Evolutionary conservation across 2,329 filamentous ascomycete genomes (phyloP).

Genomic region (Akanthomyces muscarius): DNA sequence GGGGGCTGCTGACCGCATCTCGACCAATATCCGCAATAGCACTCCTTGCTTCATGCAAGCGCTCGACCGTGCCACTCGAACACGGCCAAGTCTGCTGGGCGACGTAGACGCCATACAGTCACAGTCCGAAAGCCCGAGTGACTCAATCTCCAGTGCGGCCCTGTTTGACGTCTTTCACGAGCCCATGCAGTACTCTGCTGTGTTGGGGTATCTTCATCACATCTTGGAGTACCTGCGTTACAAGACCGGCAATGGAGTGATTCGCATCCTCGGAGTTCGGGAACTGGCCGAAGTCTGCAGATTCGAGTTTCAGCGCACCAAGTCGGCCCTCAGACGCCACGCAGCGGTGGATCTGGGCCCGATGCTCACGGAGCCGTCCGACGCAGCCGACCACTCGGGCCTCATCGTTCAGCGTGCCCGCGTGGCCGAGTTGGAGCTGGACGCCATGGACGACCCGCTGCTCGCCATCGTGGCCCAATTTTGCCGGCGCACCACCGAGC

Average conservation of each 20-base stretch:
- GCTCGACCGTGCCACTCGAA: background rate
- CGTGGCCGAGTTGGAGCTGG: background rate
- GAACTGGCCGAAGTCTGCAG: background rate
- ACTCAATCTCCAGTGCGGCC: background rate
- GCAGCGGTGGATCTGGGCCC: background rate
- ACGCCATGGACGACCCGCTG: background rate
- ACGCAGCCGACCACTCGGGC: background rate
- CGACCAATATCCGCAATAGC: background rate
- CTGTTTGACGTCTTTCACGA: background rate
- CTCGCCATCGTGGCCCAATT: background rate
- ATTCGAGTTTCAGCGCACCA: background rate
- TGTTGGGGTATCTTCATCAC: too few species aligned
- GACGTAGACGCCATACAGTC: background rate
- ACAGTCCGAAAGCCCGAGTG: background rate
- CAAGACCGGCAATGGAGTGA: background rate
- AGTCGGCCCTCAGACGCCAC: background rate
- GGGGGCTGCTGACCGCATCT: background rate
- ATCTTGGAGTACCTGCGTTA: background rate
- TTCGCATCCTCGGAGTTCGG: background rate
- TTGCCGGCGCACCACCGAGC: background rate
- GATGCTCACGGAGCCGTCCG: background rate
- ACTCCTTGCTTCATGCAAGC: background rate
- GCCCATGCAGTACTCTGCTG: background rate
- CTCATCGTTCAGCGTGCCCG: background rate
- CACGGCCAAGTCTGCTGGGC: background rate